Base-by-base conservation (phyloP, 495 filamentous ascomycete genomes). In the Neurospora cerealis region DNA sequence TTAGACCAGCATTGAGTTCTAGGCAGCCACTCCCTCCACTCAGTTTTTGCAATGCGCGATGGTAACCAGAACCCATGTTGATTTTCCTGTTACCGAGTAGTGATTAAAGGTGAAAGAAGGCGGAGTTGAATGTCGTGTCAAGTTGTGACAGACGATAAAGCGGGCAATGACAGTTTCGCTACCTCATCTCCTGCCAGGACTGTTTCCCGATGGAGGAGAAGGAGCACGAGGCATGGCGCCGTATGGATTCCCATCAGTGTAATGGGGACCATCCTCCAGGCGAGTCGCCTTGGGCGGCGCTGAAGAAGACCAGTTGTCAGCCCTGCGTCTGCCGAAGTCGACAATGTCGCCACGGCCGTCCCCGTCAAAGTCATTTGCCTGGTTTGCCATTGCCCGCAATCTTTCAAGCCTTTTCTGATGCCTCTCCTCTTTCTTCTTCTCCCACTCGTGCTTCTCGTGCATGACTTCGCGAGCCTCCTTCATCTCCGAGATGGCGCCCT, bases 401-500 rank as follows among this genome's bases (percentile, higher is more conserved):
- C 78, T 80, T 78, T 85, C 81, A 40, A 82, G 62, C 17, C 85
- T 83, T 71, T 73, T 81, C 34, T 80, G 72, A 69, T 83, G 84
- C 42, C 84, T 85, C 70, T 77, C 78, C 38, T 78, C 76, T 73
- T 78, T 83, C 74, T 85, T 80, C 69, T 79, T 70, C 75, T 84
- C 81, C 82, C 82, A 86, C 78, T 86, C 79, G 19, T 37, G 79
- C 73, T 82, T 72, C 78, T 83, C 82, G 38, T 85, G 80, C 73
- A 76, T 71, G 75, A 81, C 75, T 60, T 85, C 83, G 66, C 78
- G 76, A 42, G 83, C 84, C 66, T 87, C 84, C 77, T 86, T 85
- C 74, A 87, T 75, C 80, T 95, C 93, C 4, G 87, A 87, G 75
- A 93, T 85, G 54, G 93, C 93, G 41, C 91, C 90, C 82, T 94